phyloP scores from a whole-genome alignment of 768 basidiomycete genomes.

The Hypsizygus marmoreus region DNA sequence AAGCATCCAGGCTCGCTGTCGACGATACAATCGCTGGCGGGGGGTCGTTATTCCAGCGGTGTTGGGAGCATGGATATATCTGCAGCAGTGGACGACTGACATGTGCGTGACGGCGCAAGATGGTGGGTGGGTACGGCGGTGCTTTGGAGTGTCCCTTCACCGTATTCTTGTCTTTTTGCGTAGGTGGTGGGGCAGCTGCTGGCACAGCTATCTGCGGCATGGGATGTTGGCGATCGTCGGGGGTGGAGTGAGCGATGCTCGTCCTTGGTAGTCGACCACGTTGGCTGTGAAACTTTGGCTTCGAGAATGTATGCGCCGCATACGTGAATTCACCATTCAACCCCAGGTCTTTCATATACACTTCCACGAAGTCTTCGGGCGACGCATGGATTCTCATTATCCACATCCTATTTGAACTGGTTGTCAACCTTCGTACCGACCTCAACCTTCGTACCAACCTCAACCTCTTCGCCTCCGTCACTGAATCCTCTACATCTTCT shows the following conservation, averaged over 20 bases:
- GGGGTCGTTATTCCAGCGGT: slow-evolving; percentile 62
- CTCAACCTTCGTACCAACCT: slow-evolving; percentile 80
- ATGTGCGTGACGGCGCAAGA: slow-evolving; percentile 67
- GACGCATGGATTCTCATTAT: slow-evolving; percentile 71
- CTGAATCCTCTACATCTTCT: slow-evolving; percentile 40
- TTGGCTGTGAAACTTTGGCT: slow-evolving; percentile 1
- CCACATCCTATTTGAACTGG: slow-evolving; percentile 97
- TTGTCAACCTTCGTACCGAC: slow-evolving; percentile 93
- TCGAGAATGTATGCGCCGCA: slow-evolving; percentile 26
- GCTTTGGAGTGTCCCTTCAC: slow-evolving; percentile 73
- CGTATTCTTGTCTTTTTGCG: slow-evolving; percentile 17
- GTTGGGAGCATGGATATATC: slow-evolving; percentile 58
- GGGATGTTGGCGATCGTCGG: slow-evolving; percentile 86
- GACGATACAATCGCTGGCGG: slow-evolving; percentile 35
- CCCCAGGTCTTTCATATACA: slow-evolving; percentile 85
- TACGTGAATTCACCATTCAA: slow-evolving; percentile 91
- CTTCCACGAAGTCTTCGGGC: slow-evolving; percentile 91
- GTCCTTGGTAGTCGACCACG: slow-evolving; percentile 57
- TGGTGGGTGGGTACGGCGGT: slow-evolving; percentile 55
- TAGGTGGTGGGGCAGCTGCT: slow-evolving; percentile 27
- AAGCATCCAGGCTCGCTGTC: slow-evolving; percentile 1
- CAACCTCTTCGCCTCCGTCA: slow-evolving; percentile 18
- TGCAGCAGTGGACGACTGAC: slow-evolving; percentile 66
- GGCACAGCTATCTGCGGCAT: slow-evolving; percentile 44
- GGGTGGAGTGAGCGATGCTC: slow-evolving; percentile 91